Percentiles rank a stretch among this genome's conserved stretches.
Conservation (phyloP, 305 asterid species). For the Fraxinus dipetala region DNA sequence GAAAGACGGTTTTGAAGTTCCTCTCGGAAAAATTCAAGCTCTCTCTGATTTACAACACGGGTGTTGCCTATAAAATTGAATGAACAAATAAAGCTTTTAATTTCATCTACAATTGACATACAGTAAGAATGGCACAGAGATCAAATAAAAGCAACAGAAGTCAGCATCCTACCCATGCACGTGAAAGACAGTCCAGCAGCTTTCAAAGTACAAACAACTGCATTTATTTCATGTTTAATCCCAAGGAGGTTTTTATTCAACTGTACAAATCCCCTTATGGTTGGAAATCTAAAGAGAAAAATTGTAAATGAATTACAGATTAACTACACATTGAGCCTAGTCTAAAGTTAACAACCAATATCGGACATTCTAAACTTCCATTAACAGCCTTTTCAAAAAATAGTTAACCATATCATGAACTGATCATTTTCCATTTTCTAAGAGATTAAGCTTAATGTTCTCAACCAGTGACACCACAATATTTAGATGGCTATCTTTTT, state of each 20-base stretch:
- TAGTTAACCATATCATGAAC: neutral
- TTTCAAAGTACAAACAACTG: neutral
- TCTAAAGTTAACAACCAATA: neutral
- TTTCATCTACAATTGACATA: neutral
- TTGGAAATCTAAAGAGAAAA: neutral
- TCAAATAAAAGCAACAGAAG: neutral
- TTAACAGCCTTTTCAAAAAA: neutral
- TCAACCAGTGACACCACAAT: neutral
- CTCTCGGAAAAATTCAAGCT: slow-evolving; percentile 81
- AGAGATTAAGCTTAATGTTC: neutral
- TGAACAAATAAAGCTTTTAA: neutral
- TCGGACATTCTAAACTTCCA: neutral
- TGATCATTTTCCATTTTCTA: neutral
- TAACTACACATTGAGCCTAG: neutral
- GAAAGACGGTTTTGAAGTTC: slow-evolving; percentile 69
- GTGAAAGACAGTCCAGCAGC: neutral
- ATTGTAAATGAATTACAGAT: neutral
- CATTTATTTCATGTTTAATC: neutral
- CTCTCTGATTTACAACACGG: slow-evolving; percentile 75
- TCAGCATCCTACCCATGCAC: neutral
- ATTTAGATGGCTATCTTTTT: neutral
- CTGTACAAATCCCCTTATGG: neutral
- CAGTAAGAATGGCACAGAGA: neutral
- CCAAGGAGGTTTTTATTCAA: neutral
- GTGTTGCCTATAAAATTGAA: slow-evolving; percentile 58